Base-by-base conservation (phyloP, 192 early-diverging fungal genomes). In the Irineochytrium annulatum region DNA sequence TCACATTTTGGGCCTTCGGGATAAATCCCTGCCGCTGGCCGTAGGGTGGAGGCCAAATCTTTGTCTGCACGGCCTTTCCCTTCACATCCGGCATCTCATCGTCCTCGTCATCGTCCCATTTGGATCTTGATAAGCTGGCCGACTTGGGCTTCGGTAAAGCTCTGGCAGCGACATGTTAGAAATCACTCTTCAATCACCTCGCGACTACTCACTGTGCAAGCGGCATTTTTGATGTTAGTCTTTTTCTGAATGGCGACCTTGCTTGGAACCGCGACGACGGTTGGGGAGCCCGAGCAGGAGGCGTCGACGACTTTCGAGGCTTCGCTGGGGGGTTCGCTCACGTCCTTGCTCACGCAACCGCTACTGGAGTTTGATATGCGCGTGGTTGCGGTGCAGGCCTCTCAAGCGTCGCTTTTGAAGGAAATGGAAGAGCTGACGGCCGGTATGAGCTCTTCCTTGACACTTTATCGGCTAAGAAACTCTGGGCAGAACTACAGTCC, bases 1-100 rank as follows among this genome's bases (percentile, higher is more conserved):
- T n/a, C 54, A 70, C 63, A 45, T 86, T 81, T 24, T 76, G 65
- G 16, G 80, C 84, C 58, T 85, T 82, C 57, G 95, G 95, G 54
- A 84, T 81, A 73, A 83, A 97, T 32, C 81, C 86, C 39, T 75
- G 34, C 43, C 95, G 87, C 45, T 87, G 65, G 14, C 95, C 91
- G 56, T 95, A 93, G 20, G 86, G 78, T 3, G 95, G 95, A 29
- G 74, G 72, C 1, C 69, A 71, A 19, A 63, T 41, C 6, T 55
- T 44, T 20, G 68, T 44, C 11, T 30, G 26, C 52, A 39, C 44
- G 31, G 20, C 59, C 20, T 31, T 34, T 5, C 28, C 53, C 3
- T 54, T 27, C 16, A 34, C 46, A 1, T 34, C 44, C 3, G 5
- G 11, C 34, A 24, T 31, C 8, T 46, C 44, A 3, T 59, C 41